These are phyloP conservation scores for Aspergillus phoenicis DNA, from an alignment of 2,329 filamentous ascomycete species.

Conservation along the genomic window DNA sequence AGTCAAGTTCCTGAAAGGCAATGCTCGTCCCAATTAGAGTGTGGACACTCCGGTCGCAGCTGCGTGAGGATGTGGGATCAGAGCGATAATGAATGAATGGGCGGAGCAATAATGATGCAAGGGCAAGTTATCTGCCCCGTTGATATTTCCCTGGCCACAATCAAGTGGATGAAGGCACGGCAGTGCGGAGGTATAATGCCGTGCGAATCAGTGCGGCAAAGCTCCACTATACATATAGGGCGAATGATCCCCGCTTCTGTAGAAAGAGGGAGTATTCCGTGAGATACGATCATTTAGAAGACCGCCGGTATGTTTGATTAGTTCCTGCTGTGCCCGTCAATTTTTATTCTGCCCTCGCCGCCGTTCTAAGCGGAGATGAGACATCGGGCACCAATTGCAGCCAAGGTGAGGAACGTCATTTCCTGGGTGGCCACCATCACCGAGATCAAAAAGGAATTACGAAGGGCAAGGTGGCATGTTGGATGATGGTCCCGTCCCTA, in stretches of 20 bases:
- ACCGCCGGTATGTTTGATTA: background rate
- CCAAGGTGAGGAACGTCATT: background rate
- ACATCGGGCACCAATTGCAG: constrained; percentile 17
- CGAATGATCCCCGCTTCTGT: background rate
- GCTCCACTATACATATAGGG: constrained; percentile 10
- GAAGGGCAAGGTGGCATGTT: constrained; percentile 13
- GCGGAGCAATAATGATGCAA: constrained; percentile 20
- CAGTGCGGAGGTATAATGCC: constrained; percentile 8
- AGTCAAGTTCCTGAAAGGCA: background rate
- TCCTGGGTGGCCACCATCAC: background rate
- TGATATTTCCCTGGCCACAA: constrained; percentile 12
- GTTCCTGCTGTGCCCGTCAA: background rate
- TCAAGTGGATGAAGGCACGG: constrained; percentile 17
- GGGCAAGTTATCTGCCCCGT: constrained; percentile 20
- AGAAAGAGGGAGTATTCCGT: background rate
- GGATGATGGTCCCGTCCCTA: constrained; percentile 15
- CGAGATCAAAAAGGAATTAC: background rate
- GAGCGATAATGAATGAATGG: constrained; percentile 6
- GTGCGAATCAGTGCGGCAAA: constrained; percentile 13
- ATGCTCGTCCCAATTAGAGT: constrained; percentile 3
- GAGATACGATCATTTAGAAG: constrained; percentile 3
- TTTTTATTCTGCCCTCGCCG: background rate
- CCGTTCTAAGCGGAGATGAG: background rate
- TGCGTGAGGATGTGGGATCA: constrained; percentile 11
- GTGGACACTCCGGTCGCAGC: constrained; percentile 11